Conservation (phyloP, 2,329 filamentous ascomycete species). For the Fusarium nygamai region DNA sequence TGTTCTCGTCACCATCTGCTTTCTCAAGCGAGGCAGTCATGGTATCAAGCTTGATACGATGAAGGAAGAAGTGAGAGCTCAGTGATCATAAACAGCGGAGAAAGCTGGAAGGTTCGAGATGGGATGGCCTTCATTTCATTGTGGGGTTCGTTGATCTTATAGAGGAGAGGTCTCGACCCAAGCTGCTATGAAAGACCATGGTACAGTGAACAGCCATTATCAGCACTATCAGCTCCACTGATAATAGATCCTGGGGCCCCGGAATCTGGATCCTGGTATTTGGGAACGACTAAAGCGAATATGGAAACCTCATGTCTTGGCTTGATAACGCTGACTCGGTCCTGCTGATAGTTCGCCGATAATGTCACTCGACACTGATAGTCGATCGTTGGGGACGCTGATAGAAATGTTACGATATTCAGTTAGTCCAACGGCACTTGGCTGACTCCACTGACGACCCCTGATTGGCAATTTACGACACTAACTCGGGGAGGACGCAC, state of each 20-base stretch:
- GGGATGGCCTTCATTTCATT: not conserved
- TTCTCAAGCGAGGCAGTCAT: not conserved
- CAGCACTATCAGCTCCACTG: not conserved
- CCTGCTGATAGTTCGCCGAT: not conserved
- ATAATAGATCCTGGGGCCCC: not conserved
- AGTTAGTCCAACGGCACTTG: not conserved
- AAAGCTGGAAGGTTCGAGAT: not conserved
- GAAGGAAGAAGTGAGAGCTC: accelerated
- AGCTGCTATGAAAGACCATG: not conserved
- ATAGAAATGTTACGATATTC: not conserved
- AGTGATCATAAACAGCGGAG: accelerated
- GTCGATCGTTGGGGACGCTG: too few species aligned
- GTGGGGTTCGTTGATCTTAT: not conserved
- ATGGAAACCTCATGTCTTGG: not conserved
- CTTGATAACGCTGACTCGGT: not conserved
- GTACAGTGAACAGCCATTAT: not conserved
- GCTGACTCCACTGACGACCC: not conserved
- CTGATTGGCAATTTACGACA: not conserved
- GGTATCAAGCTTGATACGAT: not conserved
- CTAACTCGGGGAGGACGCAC: not conserved
- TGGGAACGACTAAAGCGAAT: not conserved
- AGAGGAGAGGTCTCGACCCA: not conserved
- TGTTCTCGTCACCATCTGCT: not conserved
- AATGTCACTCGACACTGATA: not conserved
- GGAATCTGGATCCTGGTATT: not conserved